Base-by-base conservation (phyloP, 768 basidiomycete species). In the Leccinum subgranulosum region DNA sequence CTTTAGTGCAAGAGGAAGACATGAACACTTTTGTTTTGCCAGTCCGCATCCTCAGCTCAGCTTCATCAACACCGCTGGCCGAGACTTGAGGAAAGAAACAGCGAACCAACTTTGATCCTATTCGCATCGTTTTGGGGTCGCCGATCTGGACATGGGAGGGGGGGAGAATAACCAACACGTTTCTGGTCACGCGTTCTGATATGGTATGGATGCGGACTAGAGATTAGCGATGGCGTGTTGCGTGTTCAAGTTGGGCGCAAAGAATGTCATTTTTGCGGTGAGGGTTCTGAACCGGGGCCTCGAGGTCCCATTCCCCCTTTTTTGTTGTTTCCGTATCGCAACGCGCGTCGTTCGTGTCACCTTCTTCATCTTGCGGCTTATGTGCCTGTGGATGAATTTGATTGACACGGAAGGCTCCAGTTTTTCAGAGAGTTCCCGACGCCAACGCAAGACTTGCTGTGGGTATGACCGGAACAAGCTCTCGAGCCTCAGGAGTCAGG, bases 401-500 rank as follows among this genome's bases (percentile, higher is more conserved):
- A 57, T 51, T 28, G 21, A 53, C n/a, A 21, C 25, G 12, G 47
- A 27, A 28, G 49, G 27, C 21, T 41, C 34, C 52, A 14, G 25
- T 39, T 39, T 23, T 56, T 34, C 41, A 49, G 53, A 15, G 23
- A 3, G 36, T n/a, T 25, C 41, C 17, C 3, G 23, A 3, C 23
- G 10, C 55, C 46, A 48, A 28, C 29, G 54, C 47, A 34, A 49
- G 56, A 55, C 33, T 28, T 31, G 17, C 39, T 55, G 41, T 31
- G 50, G 55, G 50, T 57, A 36, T 58, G 49, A 51, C 41, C 56
- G 45, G 28, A 34, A 17, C 19, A 41, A 19, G 25, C 10, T 19
- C 31, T 33, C 29, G 50, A 64, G 67, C 57, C 60, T 64, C 62
- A 57, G 19, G 23, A 60, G 64, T 64, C 62, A 57, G 19, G 23